Evolutionary conservation across 352 stramenopile genomes (phyloP).

Genomic region (Thraustochytrium sp.): DNA sequence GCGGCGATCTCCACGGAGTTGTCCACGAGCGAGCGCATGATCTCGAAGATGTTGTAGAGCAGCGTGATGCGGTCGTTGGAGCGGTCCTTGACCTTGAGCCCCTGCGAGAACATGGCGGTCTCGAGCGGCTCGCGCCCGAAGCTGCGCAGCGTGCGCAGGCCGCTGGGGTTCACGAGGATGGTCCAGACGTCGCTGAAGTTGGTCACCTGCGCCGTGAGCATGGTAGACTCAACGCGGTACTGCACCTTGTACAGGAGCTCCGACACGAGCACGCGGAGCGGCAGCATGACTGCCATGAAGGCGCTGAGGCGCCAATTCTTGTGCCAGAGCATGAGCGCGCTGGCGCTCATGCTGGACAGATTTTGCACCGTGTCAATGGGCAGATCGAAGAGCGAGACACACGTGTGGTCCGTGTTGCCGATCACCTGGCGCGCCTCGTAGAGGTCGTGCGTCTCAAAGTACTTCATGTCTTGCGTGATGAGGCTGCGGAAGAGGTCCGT

Average conservation of each 20-base stretch:
- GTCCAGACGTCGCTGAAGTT: constrained; percentile 21
- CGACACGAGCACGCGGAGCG: not conserved
- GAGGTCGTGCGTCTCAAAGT: constrained; percentile 37
- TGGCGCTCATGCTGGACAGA: constrained; percentile 6
- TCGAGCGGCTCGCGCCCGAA: constrained; percentile 32
- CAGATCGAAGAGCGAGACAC: constrained; percentile 8
- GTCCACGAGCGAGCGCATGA: constrained; percentile 19
- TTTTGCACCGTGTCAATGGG: constrained; percentile 36
- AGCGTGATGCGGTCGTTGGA: not conserved
- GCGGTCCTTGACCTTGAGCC: constrained; percentile 5
- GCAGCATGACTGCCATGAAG: constrained; percentile 28
- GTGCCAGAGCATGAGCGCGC: not conserved
- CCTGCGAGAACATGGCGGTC: constrained; percentile 30
- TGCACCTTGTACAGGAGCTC: not conserved
- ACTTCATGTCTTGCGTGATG: constrained; percentile 42
- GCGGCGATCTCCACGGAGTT: constrained; percentile 34
- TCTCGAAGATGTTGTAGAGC: constrained; percentile 37
- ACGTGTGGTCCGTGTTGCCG: not conserved
- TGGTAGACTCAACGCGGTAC: not conserved
- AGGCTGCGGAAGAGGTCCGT: constrained; percentile 33
- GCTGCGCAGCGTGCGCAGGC: constrained; percentile 6
- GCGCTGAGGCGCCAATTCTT: not conserved
- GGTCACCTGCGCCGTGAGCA: not conserved
- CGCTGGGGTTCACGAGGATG: constrained; percentile 19
- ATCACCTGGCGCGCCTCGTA: constrained; percentile 24